Percentiles rank a stretch among this genome's conserved stretches.
Evolutionary conservation across 2,329 filamentous ascomycete species (phyloP).

Genomic region (Exophiala sp.): DNA sequence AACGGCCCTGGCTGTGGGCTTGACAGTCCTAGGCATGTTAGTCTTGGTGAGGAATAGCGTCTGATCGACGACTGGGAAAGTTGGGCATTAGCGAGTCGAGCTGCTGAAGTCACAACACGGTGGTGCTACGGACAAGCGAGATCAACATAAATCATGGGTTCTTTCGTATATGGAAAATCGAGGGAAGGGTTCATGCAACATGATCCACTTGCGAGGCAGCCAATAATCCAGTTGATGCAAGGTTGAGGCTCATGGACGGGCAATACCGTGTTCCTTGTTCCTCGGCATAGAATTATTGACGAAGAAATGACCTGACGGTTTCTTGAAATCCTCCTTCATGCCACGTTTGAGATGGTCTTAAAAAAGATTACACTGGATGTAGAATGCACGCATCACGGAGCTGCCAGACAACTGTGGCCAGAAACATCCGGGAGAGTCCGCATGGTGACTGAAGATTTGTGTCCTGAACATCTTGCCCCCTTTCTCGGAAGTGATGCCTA

Average conservation of each 20-base stretch:
- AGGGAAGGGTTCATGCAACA: slow-evolving; percentile 17
- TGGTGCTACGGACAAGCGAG: slow-evolving; percentile 18
- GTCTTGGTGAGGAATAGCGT: slow-evolving; percentile 2
- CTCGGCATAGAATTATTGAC: neutral
- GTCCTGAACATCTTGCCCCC: neutral
- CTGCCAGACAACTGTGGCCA: no score
- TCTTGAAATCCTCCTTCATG: no score
- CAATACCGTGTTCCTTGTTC: neutral
- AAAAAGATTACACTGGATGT: no score
- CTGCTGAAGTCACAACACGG: neutral
- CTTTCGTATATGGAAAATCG: slow-evolving; percentile 1
- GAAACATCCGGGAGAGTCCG: neutral
- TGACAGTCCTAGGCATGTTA: slow-evolving; percentile 8
- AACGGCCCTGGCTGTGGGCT: slow-evolving; percentile 3
- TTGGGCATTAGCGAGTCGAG: neutral
- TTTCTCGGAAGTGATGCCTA: slow-evolving; percentile 5
- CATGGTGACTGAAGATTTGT: neutral
- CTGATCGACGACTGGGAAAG: slow-evolving; percentile 3
- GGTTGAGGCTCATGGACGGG: neutral
- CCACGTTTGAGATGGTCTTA: no score
- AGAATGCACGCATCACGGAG: no score
- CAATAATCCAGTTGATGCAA: slow-evolving; percentile 9
- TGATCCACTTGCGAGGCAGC: slow-evolving; percentile 17
- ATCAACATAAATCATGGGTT: slow-evolving; percentile 5
- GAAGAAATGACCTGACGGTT: no score